These are phyloP conservation scores for Marasmius sp. DNA, from an alignment of 1,284 basidiomycete genomes.

Conservation along the genomic window DNA sequence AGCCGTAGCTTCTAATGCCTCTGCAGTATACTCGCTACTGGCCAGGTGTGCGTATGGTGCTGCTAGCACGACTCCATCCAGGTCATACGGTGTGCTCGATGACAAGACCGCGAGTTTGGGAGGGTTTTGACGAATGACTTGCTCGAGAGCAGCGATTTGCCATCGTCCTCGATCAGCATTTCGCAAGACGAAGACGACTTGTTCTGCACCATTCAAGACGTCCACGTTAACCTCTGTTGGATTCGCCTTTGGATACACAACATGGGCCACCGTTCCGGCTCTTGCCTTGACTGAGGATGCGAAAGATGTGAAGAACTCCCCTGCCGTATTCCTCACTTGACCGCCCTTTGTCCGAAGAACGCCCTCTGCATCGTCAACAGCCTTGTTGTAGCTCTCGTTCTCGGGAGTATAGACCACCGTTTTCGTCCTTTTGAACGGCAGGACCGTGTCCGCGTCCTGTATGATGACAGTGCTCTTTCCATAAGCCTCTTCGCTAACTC, in stretches of 20 bases:
- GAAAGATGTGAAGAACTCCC: conserved; percentile 53
- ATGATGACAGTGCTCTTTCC: conserved; percentile 45
- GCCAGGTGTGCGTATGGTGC: neutral
- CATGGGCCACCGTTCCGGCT: conserved; percentile 35
- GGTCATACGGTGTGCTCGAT: conserved; percentile 7
- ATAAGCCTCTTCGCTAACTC: conserved; percentile 50
- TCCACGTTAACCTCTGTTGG: conserved; percentile 10
- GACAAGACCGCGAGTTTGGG: conserved; percentile 4
- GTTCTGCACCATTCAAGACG: conserved; percentile 20
- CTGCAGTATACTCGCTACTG: conserved; percentile 5
- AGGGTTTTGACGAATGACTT: conserved; percentile 20
- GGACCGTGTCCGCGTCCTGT: conserved; percentile 31
- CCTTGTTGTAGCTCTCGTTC: conserved; percentile 56
- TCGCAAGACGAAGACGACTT: conserved; percentile 55
- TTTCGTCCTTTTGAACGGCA: conserved; percentile 37
- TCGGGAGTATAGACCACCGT: conserved; percentile 55
- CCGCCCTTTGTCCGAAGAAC: conserved; percentile 43
- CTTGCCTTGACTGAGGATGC: conserved; percentile 37
- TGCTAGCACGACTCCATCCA: neutral
- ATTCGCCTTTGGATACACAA: conserved; percentile 43
- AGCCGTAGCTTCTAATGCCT: conserved; percentile 1
- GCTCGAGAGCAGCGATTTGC: conserved; percentile 48
- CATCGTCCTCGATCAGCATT: conserved; percentile 55
- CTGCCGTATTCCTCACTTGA: conserved; percentile 52
- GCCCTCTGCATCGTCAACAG: conserved; percentile 57